Evolutionary conservation across 2,329 filamentous ascomycete genomes (phyloP), one percentile per base, ranked within the genome.

Genomic region (Orbilia blumenaviensis): DNA sequence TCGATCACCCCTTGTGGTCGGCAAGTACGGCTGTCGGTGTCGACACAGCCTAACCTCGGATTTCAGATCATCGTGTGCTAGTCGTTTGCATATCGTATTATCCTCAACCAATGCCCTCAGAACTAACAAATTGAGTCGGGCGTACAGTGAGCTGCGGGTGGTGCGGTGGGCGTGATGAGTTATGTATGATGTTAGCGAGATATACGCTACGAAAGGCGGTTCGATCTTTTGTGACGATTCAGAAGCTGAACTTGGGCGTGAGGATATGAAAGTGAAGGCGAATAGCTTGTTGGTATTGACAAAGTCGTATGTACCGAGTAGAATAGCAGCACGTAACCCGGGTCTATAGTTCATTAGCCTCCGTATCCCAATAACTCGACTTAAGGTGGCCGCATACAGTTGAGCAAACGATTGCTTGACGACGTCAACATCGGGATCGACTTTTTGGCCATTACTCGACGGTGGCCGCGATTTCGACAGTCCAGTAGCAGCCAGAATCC

Each of bases 251-350:
- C 50, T 54, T 7, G 68, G 63, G 21, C 60, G 68, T 36, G 48
- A 62, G 27, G 58, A 77, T 16, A 78, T 88, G 46, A 99, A 84
- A 80, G 91, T 94, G 82, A 92, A 91, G 82, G 92, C 94, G 83
- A 99, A 98, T 7, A 97, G 86, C 83, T 97, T 98, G 85, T 98
- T 99, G 34, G 94, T 91, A 81, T 96, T 91, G 2, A 90, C 89
- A 82, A 98, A 98, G 82, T 98, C 95, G 82, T 98, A 99, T 0
- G 92, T 90, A 0, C 93, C 90, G 34, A 99, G 86, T 2, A 98
- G 84, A 1, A 96, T 86, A 3, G 94, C 90, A 14, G 93, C 91
- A 82, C 94, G 90, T 72, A 90, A 87, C 1, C 90, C 89, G 0
- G 95, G 95, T 78, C 93, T 96, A 78, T 54, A 66, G 5, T 78